Evolutionary conservation across 768 basidiomycete genomes (phyloP).

Genomic region (Omphalotus guepiniiformis): DNA sequence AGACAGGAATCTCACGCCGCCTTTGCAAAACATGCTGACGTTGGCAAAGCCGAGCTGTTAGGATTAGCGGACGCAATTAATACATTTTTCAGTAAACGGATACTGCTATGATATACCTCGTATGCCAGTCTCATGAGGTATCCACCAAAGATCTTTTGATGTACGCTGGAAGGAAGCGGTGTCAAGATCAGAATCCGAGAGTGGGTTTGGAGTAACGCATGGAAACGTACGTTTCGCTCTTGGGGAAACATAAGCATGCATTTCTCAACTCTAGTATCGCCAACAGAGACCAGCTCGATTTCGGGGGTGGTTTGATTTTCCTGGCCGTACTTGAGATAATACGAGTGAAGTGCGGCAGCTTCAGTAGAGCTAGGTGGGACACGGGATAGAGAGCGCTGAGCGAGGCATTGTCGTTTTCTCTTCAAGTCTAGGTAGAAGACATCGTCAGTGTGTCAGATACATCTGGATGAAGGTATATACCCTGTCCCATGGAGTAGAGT

Average conservation of each 20-base stretch:
- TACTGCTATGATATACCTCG: slow-evolving; percentile 40
- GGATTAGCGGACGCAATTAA: background rate
- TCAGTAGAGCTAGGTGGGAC: slow-evolving; percentile 74
- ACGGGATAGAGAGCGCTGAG: slow-evolving; percentile 57
- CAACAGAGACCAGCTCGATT: slow-evolving; percentile 64
- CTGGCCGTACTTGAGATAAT: slow-evolving; percentile 59
- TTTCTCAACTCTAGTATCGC: slow-evolving; percentile 65
- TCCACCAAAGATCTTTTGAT: slow-evolving; percentile 83
- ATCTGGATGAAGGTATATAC: slow-evolving; percentile 36
- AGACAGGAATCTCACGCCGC: slow-evolving; percentile 66
- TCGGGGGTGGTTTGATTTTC: slow-evolving; percentile 14
- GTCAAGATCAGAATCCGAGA: no score
- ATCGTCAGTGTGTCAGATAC: background rate
- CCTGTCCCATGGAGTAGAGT: slow-evolving; percentile 63
- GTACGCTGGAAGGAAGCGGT: slow-evolving; percentile 42
- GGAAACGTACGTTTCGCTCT: slow-evolving; percentile 76
- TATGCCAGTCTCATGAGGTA: slow-evolving; percentile 59
- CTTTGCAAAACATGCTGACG: slow-evolving; percentile 62
- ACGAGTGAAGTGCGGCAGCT: slow-evolving; percentile 61
- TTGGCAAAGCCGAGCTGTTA: slow-evolving; percentile 71
- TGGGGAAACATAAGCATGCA: slow-evolving; percentile 82
- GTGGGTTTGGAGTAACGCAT: no score
- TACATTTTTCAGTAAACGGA: background rate
- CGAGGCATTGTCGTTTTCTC: slow-evolving; percentile 46
- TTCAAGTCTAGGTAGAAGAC: slow-evolving; percentile 47